Conservation (phyloP, 352 stramenopile species). For the Blastocystis sp. region DNA sequence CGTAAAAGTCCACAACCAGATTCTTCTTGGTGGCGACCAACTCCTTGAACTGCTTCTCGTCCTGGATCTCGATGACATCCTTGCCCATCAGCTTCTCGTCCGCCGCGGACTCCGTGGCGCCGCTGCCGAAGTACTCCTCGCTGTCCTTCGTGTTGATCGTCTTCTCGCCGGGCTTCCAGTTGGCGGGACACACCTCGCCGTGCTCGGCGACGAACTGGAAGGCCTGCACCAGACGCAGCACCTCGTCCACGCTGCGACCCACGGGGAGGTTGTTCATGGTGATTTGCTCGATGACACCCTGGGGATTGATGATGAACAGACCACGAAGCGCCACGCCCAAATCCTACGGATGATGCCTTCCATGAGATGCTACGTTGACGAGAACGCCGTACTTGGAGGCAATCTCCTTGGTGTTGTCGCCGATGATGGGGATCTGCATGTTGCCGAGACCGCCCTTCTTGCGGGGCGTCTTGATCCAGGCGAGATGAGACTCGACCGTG, state of each 20-base stretch:
- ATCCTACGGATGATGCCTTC: slow-evolving; percentile 4
- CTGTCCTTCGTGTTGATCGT: slow-evolving; percentile 83
- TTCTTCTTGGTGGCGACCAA: slow-evolving; percentile 59
- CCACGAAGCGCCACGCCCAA: slow-evolving; percentile 83
- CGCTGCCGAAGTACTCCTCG: slow-evolving; percentile 59
- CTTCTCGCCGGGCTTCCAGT: slow-evolving; percentile 87
- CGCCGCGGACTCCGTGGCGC: slow-evolving; percentile 48
- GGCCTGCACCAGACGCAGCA: slow-evolving; percentile 86
- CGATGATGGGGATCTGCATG: slow-evolving; percentile 88
- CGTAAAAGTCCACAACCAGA: slow-evolving; percentile 76
- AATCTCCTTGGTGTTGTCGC: slow-evolving; percentile 87
- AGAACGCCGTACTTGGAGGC: slow-evolving; percentile 84
- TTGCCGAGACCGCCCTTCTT: slow-evolving; percentile 86
- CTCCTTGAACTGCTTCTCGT: slow-evolving; percentile 74
- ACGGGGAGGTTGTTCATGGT: slow-evolving; percentile 87
- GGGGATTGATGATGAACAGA: slow-evolving; percentile 87
- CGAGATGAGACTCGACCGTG: slow-evolving; percentile 86
- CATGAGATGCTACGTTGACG: slow-evolving; percentile 78
- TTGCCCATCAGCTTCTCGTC: slow-evolving; percentile 55
- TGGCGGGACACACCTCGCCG: slow-evolving; percentile 86
- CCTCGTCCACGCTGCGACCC: slow-evolving; percentile 87
- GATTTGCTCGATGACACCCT: slow-evolving; percentile 84
- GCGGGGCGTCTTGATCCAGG: slow-evolving; percentile 86
- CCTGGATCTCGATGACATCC: slow-evolving; percentile 62
- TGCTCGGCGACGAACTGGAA: slow-evolving; percentile 89